These are phyloP conservation scores for Ophiostoma sp. DNA, from an alignment of 2,329 filamentous ascomycete species.

Conservation along the genomic window DNA sequence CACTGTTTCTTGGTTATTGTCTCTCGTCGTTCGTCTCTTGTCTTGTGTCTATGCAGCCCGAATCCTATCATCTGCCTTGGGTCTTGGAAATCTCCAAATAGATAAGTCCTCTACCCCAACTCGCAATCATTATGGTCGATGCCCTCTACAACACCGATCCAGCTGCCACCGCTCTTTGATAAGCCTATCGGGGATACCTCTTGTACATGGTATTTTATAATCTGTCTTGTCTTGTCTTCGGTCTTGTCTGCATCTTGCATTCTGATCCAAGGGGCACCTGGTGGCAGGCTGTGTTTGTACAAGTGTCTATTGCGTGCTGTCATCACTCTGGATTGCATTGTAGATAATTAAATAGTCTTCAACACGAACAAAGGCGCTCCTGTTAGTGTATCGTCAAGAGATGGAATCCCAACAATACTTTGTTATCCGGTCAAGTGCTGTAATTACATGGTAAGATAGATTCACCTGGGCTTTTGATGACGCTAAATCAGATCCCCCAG, in stretches of 20 bases:
- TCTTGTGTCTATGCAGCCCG: background rate
- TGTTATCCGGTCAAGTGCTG: background rate
- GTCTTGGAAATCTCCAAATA: background rate
- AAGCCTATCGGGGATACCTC: background rate
- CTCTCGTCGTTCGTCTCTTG: background rate
- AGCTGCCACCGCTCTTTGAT: conserved; percentile 8
- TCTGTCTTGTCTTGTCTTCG: background rate
- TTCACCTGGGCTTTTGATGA: background rate
- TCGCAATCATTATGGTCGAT: background rate
- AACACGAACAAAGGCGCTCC: background rate
- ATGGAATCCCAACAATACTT: background rate
- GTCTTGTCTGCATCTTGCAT: too few relatives aligned
- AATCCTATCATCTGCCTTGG: background rate
- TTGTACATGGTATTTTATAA: background rate
- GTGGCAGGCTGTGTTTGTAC: too few relatives aligned
- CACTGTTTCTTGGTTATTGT: background rate
- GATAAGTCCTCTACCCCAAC: background rate
- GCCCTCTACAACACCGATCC: background rate
- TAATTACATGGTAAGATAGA: too few relatives aligned
- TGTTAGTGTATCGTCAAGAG: background rate
- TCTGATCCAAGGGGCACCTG: too few relatives aligned
- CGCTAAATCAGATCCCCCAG: conserved; percentile 14
- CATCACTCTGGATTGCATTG: background rate
- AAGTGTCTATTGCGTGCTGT: background rate
- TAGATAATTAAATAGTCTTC: background rate